Conservation (phyloP, 78 protist genomes). For the Pigoraptor vietnamica region DNA sequence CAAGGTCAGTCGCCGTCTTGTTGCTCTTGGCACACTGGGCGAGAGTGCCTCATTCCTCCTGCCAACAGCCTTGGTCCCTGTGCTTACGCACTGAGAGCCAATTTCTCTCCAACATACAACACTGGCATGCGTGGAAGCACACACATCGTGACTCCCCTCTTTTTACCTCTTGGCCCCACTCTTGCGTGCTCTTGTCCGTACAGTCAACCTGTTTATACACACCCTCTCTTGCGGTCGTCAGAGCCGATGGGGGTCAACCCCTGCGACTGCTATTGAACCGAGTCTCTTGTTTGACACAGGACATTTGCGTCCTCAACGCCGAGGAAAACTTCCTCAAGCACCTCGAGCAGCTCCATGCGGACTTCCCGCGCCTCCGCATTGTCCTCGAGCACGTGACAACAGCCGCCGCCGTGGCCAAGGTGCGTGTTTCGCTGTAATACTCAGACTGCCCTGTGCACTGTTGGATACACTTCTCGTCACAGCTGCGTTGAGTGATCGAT, state of each 20-base stretch:
- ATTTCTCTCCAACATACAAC: no score
- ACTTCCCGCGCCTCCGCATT: slow-evolving; percentile 20
- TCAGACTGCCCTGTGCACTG: neutral
- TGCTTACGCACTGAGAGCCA: neutral
- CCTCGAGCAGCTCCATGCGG: slow-evolving; percentile 4
- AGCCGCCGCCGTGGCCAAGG: slow-evolving; percentile 8
- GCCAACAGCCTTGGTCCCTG: neutral
- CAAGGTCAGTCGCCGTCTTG: neutral
- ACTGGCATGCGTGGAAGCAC: neutral
- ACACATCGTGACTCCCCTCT: neutral
- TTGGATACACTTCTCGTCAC: neutral
- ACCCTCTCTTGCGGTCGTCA: neutral
- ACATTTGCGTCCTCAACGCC: slow-evolving; percentile 14
- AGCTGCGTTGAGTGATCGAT: neutral
- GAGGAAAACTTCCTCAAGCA: slow-evolving; percentile 6
- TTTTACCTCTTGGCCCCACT: neutral
- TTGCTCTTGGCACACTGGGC: no score
- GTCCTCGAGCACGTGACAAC: slow-evolving; percentile 32
- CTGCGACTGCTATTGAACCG: no score
- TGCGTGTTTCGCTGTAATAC: neutral
- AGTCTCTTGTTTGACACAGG: neutral
- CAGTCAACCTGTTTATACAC: neutral
- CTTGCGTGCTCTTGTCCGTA: neutral
- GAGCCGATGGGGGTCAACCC: neutral
- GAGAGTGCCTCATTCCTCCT: no score